Evolutionary conservation across 2,329 filamentous ascomycete genomes (phyloP), one percentile per base, ranked within the genome.

Genomic region (Ambrosiella beaveri): DNA sequence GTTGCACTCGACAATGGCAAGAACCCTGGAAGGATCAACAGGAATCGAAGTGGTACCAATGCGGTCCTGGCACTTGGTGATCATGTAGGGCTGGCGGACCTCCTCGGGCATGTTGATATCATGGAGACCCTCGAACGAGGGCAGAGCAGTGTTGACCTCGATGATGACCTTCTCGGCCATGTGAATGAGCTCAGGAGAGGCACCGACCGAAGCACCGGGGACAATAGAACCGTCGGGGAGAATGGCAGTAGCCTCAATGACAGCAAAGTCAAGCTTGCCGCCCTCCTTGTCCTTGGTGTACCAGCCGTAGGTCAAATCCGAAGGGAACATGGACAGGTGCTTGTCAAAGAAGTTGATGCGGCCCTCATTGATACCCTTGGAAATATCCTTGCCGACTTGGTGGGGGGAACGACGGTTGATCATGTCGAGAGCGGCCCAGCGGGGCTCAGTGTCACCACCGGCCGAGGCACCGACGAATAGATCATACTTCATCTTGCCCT

Each of bases 91-190:
- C 73, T 93, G 94, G 64, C 88, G 78, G 63, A 76, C 72, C 1
- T 88, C 88, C 64, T 93, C 85, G n/a, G 85, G 88, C 78, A 90
- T 85, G 62, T 86, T 89, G 68, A 95, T 94, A 66, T 95, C 89
- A 75, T 95, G 88, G 15, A 95, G 78, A 56, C 88, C 89, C 69
- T 93, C 85, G 66, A 95, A 90, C 49, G 81, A 88, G 4, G 88
- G 88, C 55, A 86, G 80, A 1, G 88, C 75, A 0, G 89, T 95
- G 75, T 95, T 95, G 71, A 95, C 85, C 73, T 95, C 88, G 66
- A 95, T 87, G 66, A 95, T 88, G 71, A 95, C 81, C 74, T 95
- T 95, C 68, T 95, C 87, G 56, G 88, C 87, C 80, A 94, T 88
- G 71, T 95, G 88, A 54, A 95, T 77, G 57, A 95, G 76, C 69